phyloP scores from a whole-genome alignment of 1,284 basidiomycete species.

The Melampsora americana region DNA sequence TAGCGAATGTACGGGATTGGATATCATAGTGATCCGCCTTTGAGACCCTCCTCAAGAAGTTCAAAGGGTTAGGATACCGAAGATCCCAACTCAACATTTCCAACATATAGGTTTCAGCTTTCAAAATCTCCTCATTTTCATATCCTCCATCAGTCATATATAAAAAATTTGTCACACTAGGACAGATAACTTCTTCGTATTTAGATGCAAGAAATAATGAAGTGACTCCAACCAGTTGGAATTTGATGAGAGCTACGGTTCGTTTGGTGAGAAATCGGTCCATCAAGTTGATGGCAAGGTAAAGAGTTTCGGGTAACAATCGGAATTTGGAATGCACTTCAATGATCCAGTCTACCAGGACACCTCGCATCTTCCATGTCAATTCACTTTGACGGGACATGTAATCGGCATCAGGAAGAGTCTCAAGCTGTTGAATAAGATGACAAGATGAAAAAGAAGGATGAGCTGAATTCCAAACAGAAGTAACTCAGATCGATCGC shows the following conservation, averaged over 20 bases:
- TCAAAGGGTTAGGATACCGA: slow-evolving; percentile 87
- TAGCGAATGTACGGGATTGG: slow-evolving; percentile 82
- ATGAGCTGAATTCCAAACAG: slow-evolving; percentile 33
- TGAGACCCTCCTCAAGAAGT: slow-evolving; percentile 84
- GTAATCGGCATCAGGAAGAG: slow-evolving; percentile 74
- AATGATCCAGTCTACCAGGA: slow-evolving; percentile 94
- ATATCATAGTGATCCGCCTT: slow-evolving; percentile 96
- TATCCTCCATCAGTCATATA: slow-evolving; percentile 85
- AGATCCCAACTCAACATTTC: slow-evolving; percentile 88
- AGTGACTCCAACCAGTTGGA: slow-evolving; percentile 91
- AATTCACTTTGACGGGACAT: slow-evolving; percentile 87
- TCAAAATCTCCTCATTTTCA: slow-evolving; percentile 79
- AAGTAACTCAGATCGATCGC: neutral
- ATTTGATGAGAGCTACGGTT: slow-evolving; percentile 82
- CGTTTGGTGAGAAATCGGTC: slow-evolving; percentile 92
- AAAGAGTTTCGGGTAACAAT: slow-evolving; percentile 90
- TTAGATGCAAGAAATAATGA: slow-evolving; percentile 91
- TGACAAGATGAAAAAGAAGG: slow-evolving; percentile 22
- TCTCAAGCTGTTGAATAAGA: slow-evolving; percentile 62
- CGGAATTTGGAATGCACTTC: slow-evolving; percentile 93
- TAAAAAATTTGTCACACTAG: slow-evolving; percentile 80
- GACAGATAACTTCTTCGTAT: slow-evolving; percentile 92
- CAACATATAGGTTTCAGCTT: slow-evolving; percentile 89
- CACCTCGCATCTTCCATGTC: slow-evolving; percentile 88
- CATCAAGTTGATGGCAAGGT: slow-evolving; percentile 89